Evolutionary conservation across 2,329 filamentous ascomycete genomes (phyloP).

Genomic region (Metarhizium sp.): DNA sequence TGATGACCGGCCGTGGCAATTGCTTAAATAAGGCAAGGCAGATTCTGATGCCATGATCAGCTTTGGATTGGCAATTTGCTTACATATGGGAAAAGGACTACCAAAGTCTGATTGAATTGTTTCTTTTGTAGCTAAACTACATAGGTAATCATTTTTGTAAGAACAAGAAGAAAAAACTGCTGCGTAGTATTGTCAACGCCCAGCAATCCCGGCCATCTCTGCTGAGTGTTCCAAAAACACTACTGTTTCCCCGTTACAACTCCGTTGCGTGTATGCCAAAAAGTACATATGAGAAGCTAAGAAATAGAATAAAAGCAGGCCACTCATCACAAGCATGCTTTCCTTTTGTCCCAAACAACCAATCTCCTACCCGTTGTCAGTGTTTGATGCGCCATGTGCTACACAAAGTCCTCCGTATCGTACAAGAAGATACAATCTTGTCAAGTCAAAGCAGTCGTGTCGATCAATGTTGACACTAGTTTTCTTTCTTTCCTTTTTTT

Average conservation of each 20-base stretch:
- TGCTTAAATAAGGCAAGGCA: not conserved
- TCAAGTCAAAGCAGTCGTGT: not conserved
- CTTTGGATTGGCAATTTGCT: not conserved
- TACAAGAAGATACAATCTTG: conserved; percentile 4
- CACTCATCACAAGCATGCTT: not conserved
- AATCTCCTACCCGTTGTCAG: not conserved
- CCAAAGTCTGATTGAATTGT: not conserved
- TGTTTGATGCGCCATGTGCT: not conserved
- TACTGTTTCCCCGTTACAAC: not conserved
- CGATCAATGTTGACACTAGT: not conserved
- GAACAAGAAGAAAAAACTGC: not conserved
- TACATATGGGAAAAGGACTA: not conserved
- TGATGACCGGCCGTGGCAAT: no score
- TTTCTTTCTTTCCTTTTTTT: not conserved
- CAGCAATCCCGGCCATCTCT: not conserved
- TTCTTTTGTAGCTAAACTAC: not conserved
- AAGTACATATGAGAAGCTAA: not conserved
- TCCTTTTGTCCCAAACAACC: not conserved
- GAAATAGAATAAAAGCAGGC: not conserved
- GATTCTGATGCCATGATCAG: not conserved
- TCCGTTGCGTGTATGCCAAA: not conserved
- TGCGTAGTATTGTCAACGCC: not conserved
- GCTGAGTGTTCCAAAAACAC: not conserved
- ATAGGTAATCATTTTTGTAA: not conserved
- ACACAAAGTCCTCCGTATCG: not conserved